These are phyloP conservation scores for Verticillium dahliae DNA, from an alignment of 2,329 filamentous ascomycete species.

Conservation along the genomic window DNA sequence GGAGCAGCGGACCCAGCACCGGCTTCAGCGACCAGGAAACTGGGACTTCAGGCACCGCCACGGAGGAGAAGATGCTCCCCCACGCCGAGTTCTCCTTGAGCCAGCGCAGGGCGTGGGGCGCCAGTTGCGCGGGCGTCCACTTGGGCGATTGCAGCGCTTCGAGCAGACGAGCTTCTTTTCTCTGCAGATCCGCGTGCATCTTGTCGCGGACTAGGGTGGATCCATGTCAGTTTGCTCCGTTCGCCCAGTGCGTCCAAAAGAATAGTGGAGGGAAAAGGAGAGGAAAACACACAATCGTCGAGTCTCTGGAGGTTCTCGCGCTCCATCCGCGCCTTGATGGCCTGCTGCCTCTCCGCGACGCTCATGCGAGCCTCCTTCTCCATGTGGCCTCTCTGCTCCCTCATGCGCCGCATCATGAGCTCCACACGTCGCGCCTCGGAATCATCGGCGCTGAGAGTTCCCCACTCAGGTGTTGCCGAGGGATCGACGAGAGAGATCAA, in stretches of 20 bases:
- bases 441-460: constrained; percentile 28
- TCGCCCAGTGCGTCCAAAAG: no score
- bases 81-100: constrained; percentile 17
- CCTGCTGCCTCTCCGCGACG: constrained; percentile 32
- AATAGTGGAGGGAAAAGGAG: background rate
- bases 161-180: constrained; percentile 35
- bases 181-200: constrained; percentile 28
- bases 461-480: constrained; percentile 47
- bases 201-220: constrained; percentile 31
- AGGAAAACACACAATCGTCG: constrained; percentile 34
- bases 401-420: constrained; percentile 23
- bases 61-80: background rate
- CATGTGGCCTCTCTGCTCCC: constrained; percentile 34
- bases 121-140: constrained; percentile 42
- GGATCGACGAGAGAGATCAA: constrained; percentile 43
- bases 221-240: background rate
- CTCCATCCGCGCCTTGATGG: constrained; percentile 30
- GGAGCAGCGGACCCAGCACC: constrained; percentile 37
- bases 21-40: constrained; percentile 24
- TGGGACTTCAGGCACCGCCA: constrained; percentile 7
- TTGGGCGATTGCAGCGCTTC: constrained; percentile 48
- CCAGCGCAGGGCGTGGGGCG: constrained; percentile 37
- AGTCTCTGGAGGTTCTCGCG: constrained; percentile 36
- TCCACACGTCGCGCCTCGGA: constrained; percentile 29
- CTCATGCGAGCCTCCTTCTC: constrained; percentile 36